Base-by-base conservation (phyloP, 108 stramenopile species). In the Skeletonema potamos region DNA sequence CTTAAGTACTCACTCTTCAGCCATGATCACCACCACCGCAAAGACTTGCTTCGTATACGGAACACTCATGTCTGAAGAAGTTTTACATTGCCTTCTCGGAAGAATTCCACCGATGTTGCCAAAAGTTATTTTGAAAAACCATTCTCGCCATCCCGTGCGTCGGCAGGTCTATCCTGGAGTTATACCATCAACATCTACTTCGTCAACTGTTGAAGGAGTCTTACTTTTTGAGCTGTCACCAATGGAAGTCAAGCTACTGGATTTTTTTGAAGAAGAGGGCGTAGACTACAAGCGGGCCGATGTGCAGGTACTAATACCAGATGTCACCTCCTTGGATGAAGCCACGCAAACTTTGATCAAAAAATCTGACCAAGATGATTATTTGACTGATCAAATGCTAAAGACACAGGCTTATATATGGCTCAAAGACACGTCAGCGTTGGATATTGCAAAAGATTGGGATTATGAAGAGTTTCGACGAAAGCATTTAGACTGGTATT, bases 31-130 rank as follows among this genome's bases (percentile, higher is more conserved):
- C 48, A 51, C 22, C 48, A 22, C 48, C 30, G 46, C 46, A 22
- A 67, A 26, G 17, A 28, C 63, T 0, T 77, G 76, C 37, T 91
- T 91, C 66, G 87, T 91, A 26, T 91, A 91, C 64, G 90, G 90
- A 29, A 87, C 86, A 13, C 78, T 91, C 12, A 87, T 86, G 79
- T 61, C 83, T 22, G 79, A 84, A 1, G 70, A 87, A 73, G 90
- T 91, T 8, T 27, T 91, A 18, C 36, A 76, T 9, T 58, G 57
- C 11, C 60, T 91, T 18, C 20, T 91, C 10, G 86, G 84, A 27
- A 67, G 87, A 33, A 18, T 82, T 33, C 78, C 73, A 1, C 12
- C 2, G 17, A 67, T 55, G 27, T 6, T 67, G 13, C 29, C 34
- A 28, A 44, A 59, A 1, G 89, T 76, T 28, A 15, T 54, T 9